Percentiles rank a stretch among this genome's conserved stretches.
These are phyloP conservation scores for Leishmania lainsoni DNA, from an alignment of 208 protist genomes.

Conservation along the genomic window DNA sequence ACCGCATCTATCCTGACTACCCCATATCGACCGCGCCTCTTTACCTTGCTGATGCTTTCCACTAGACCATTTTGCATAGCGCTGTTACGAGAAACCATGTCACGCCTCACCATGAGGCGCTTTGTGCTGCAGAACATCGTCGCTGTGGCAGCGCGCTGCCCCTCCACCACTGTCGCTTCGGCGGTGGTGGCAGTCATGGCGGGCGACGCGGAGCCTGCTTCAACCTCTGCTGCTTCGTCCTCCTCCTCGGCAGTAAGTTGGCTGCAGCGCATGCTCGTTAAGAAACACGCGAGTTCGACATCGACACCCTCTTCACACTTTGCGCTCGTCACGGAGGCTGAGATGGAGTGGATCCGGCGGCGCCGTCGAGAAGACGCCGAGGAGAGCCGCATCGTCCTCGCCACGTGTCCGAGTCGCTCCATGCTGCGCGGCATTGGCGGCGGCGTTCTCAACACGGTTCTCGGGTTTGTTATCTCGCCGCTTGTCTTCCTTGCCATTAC, in stretches of 20 bases:
- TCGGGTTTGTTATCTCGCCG: constrained; percentile 60
- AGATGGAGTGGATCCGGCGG: constrained; percentile 65
- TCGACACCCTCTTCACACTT: constrained; percentile 26
- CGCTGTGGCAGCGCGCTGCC: constrained; percentile 65
- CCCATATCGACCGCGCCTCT: too few species aligned
- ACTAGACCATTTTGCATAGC: background rate
- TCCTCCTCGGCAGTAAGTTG: background rate
- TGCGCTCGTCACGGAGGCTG: constrained; percentile 66
- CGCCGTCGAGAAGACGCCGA: constrained; percentile 61
- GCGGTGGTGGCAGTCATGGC: constrained; percentile 27
- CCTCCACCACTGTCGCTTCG: constrained; percentile 36
- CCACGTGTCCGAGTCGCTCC: constrained; percentile 56
- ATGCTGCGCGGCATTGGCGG: constrained; percentile 56
- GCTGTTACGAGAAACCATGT: constrained; percentile 29
- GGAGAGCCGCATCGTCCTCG: constrained; percentile 71
- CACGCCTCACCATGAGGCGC: constrained; percentile 57
- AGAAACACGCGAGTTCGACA: background rate
- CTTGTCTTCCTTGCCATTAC: constrained; percentile 66
- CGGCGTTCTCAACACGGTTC: constrained; percentile 44
- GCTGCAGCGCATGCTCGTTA: constrained; percentile 23
- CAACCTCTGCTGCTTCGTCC: background rate
- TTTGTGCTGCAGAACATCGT: constrained; percentile 77
- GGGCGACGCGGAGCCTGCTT: constrained; percentile 2
- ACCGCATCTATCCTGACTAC: background rate
- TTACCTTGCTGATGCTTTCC: background rate